Evolutionary conservation across 1,284 basidiomycete genomes (phyloP), one percentile per base, ranked within the genome.

Genomic region (Cerioporus squamosus): DNA sequence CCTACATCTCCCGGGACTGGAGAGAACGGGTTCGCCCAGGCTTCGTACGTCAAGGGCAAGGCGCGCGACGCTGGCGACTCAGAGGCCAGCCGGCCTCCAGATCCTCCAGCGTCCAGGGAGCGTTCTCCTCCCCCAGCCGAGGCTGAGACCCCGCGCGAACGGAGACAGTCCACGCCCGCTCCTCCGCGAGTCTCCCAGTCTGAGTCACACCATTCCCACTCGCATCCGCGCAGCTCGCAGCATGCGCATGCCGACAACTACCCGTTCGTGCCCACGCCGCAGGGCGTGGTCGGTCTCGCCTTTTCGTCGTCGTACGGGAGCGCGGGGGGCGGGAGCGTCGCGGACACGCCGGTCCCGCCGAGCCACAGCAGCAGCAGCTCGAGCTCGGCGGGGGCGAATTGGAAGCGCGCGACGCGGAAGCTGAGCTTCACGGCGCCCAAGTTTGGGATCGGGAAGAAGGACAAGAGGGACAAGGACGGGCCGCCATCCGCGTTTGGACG

Each of bases 371-470:
- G 23, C 51, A 33, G 44, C n/a, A 48, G 24, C 14, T 36, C 22
- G 44, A 36, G 29, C 38, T 43, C 20, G 44, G 48, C 55, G 23
- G 59, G 44, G 22, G 40, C 43, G 9, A 63, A 59, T 17, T 65
- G 67, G 50, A 85, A 79, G 68, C 77, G 79, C 23, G 78, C 84
- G 55, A 80, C 76, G 66, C 76, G 88, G 53, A 91, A 91, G 76
- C 71, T 91, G 73, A 91, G 89, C 70, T 74, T 91, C 57, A 82
- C 81, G 22, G 79, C 82, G 48, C 82, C 85, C 52, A 83, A 85
- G 68, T 79, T 88, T 3, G 75, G 84, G 38, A 83, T 90, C 66
- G 85, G 81, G 54, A 78, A 77, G 68, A 83, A 82, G 57, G 72
- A 73, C 49, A 68, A 67, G 60, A 68, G 56, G 40, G 48, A 56